Evolutionary conservation across 768 basidiomycete genomes (phyloP), one percentile per base, ranked within the genome.

Genomic region (Kwoniella sp.): DNA sequence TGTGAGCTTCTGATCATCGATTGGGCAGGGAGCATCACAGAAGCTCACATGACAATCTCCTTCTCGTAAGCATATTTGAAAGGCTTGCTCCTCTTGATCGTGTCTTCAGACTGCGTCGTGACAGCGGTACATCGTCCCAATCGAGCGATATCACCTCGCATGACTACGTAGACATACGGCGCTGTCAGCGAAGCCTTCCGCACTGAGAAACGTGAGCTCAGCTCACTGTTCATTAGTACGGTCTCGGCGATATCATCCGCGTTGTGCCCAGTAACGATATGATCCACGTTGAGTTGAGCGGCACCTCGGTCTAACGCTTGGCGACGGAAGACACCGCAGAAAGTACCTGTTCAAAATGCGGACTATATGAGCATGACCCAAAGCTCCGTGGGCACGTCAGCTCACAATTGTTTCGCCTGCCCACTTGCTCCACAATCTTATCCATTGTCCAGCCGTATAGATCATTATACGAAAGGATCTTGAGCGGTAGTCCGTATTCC

Each of bases 391-490:
- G 34, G 22, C 12, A 5, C 4, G 23, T 2, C 29, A 50, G 70
- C 82, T 51, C 58, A 83, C 96, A 99, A 74, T 98, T 99, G 73
- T 96, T 97, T 85, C 96, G 96, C 83, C 87, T 88, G 31, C 96
- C 96, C 26, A 98, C 87, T 80, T 94, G 88, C n/a, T 88, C 85
- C 52, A 99, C 95, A 61, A 99, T 91, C 17, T 87, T 86, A 73
- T 99, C 96, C 95, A 99, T 99, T 1, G 95, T 98, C 95, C 96
- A 98, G 20, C 96, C 96, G 72, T 98, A 99, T 4, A 98, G 85
- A 73, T 97, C 94, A 67, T 92, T 88, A 69, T 99, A 99, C 1
- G 91, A 92, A 26, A 98, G 85, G 62, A 99, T 97, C 83, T 95
- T 96, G 41, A 99, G 86, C 0, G 95, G 94, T 81, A 98, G 89